Percentiles rank a stretch among this genome's conserved stretches.
Evolutionary conservation across 2,329 filamentous ascomycete genomes (phyloP).

Genomic region (Botrytis aclada): DNA sequence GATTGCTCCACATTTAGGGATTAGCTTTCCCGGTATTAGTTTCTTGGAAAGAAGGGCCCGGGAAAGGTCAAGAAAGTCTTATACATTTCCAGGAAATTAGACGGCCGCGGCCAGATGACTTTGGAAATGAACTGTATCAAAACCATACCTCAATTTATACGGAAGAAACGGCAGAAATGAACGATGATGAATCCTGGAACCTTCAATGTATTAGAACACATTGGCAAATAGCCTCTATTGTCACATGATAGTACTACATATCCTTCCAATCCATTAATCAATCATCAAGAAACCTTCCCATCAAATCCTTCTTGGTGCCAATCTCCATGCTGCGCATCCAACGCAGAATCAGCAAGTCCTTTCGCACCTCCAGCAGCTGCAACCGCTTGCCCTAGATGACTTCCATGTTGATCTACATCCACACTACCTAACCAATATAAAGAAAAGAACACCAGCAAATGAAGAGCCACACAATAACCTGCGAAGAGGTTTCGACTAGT

Average conservation of each 20-base stretch:
- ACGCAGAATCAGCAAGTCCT: conserved; percentile 40
- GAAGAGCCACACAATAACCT: conserved; percentile 82
- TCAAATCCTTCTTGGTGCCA: conserved; percentile 57
- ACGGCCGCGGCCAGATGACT: conserved; percentile 3
- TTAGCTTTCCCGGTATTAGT: conserved; percentile 4
- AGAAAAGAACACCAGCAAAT: conserved; percentile 81
- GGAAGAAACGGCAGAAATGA: not conserved
- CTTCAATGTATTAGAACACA: conserved; percentile 8
- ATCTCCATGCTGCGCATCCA: conserved; percentile 45
- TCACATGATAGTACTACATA: conserved; percentile 32
- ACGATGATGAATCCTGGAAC: conserved; percentile 2
- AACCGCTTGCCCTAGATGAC: conserved; percentile 40
- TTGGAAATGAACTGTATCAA: not conserved
- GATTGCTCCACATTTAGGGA: conserved; percentile 8
- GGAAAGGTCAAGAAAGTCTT: not conserved
- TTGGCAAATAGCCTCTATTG: conserved; percentile 25
- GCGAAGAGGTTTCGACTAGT: conserved; percentile 93
- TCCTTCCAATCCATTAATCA: not conserved
- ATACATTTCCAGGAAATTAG: not conserved
- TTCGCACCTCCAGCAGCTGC: conserved; percentile 43
- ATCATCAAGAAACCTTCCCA: conserved; percentile 31
- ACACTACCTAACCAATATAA: conserved; percentile 78
- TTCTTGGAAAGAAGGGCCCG: not conserved
- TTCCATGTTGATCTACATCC: conserved; percentile 54
- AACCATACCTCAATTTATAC: not conserved